Percentiles rank a stretch among this genome's conserved stretches.
These are phyloP conservation scores for Rutstroemia sp. DNA, from an alignment of 2,329 filamentous ascomycete genomes.

Conservation along the genomic window DNA sequence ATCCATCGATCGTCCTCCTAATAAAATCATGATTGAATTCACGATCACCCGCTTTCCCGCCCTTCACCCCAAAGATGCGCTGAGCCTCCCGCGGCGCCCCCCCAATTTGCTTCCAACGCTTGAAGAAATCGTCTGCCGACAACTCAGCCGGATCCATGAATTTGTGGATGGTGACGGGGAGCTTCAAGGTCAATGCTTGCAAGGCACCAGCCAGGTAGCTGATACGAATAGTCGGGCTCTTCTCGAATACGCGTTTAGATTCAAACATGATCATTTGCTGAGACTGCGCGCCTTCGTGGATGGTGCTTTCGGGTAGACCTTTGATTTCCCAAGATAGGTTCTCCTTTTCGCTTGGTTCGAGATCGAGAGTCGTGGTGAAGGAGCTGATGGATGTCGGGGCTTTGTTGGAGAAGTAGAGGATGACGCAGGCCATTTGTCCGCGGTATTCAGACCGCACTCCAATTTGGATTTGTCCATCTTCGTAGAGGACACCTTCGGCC, in stretches of 20 bases:
- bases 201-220: constrained; percentile 91
- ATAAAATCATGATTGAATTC: constrained; percentile 68
- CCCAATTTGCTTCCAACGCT: constrained; percentile 97
- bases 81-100: constrained; percentile 82
- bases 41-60: constrained; percentile 45
- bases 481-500: constrained; percentile 83
- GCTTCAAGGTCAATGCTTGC: constrained; percentile 83
- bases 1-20: constrained; percentile 67
- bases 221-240: constrained; percentile 84
- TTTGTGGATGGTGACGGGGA: constrained; percentile 85
- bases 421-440: constrained; percentile 89
- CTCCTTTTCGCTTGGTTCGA: constrained; percentile 57
- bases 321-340: constrained; percentile 82
- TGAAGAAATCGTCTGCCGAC: constrained; percentile 91
- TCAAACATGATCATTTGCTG: constrained; percentile 96
- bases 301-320: constrained; percentile 74
- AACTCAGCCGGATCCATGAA: constrained; percentile 94
- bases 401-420: constrained; percentile 95
- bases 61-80: constrained; percentile 66
- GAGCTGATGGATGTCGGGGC: constrained; percentile 77
- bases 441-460: constrained; percentile 91
- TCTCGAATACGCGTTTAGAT: constrained; percentile 70
- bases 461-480: constrained; percentile 89
- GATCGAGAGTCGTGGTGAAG: constrained; percentile 89
- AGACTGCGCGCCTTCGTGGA: constrained; percentile 68